Base-by-base conservation (phyloP, 1,284 basidiomycete species). In the Pseudozyma sp. region DNA sequence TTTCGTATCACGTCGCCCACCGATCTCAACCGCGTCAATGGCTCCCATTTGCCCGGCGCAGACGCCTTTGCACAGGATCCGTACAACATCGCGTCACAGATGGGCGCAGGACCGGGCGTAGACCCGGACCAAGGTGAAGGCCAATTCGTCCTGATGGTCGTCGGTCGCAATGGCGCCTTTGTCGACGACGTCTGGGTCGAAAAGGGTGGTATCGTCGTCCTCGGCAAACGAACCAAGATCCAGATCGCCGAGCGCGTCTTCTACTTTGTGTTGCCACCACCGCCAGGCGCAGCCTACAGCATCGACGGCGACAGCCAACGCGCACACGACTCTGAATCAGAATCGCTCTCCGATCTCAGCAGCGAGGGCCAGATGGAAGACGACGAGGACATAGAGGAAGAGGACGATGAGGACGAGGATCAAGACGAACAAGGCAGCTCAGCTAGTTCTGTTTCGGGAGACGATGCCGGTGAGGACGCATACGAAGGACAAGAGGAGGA, bases 181-280 rank as follows among this genome's bases (percentile, higher is more conserved):
- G 94, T 99, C 2, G 96, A 99, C 78, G 94, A 95, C 49, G 90
- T 94, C 13, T 99, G 94, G 92, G 92, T 91, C 63, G 92, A 92
- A 17, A 92, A 92, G 82, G 93, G 94, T 16, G 91, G 92, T 65
- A 89, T 91, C 65, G 92, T 94, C 14, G 75, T 79, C n/a, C 78
- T 84, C 3, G 77, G 80, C 29, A 81, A 81, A 50, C 76, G 96
- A 82, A 96, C 97, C 57, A 94, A 95, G 86, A 96, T 99, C 77
- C 97, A 98, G 87, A 99, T 99, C 80, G 94, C 96, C 34, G 96
- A 96, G 47, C 91, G 96, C 58, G 95, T 94, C 53, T 99, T 99
- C 86, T 92, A 95, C 84, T 99, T 98, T 85, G 90, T 97, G 56
- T 90, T 97, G 10, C 95, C 94, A 17, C 87, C 37, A 4, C 61